Conservation (phyloP, 2,329 filamentous ascomycete genomes). For the Sporothrix schenckii region DNA sequence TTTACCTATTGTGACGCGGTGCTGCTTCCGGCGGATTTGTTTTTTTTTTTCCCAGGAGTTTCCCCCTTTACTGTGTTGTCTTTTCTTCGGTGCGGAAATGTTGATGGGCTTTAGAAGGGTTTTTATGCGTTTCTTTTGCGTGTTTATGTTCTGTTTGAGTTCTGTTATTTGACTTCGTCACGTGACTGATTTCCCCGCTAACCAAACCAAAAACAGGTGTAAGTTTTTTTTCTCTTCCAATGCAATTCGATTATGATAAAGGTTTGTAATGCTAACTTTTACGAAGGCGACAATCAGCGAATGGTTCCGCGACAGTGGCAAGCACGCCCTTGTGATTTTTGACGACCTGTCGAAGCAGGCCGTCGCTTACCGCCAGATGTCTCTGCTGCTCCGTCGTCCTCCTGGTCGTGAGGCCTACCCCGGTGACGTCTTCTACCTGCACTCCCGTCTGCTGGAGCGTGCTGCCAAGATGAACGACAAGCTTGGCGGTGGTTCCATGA, state of each 20-base stretch:
- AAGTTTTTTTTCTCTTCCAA: constrained; percentile 46
- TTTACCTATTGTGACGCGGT: no score
- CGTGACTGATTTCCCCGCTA: not conserved
- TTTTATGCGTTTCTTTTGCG: not conserved
- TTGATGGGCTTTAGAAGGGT: no score
- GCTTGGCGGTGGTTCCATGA: constrained; percentile 93
- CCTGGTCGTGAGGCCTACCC: constrained; percentile 99
- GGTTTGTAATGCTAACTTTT: not conserved
- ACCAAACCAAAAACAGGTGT: not conserved
- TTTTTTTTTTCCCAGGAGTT: no score
- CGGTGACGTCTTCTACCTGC: constrained; percentile 98
- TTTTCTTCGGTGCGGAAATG: no score
- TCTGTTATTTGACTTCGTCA: no score
- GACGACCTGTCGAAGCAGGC: constrained; percentile 98
- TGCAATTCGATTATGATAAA: no score
- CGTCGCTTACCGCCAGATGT: constrained; percentile 98
- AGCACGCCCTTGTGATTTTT: constrained; percentile 86
- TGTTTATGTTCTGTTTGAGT: not conserved
- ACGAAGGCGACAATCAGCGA: constrained; percentile 47
- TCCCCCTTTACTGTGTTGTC: no score
- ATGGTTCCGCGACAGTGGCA: constrained; percentile 80
- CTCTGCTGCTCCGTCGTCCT: constrained; percentile 93
- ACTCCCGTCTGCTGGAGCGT: constrained; percentile 99
- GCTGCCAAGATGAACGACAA: constrained; percentile 98
- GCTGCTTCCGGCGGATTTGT: no score